Conservation (phyloP, 176 grass and related monocot genomes). For the Avena eriantha region DNA sequence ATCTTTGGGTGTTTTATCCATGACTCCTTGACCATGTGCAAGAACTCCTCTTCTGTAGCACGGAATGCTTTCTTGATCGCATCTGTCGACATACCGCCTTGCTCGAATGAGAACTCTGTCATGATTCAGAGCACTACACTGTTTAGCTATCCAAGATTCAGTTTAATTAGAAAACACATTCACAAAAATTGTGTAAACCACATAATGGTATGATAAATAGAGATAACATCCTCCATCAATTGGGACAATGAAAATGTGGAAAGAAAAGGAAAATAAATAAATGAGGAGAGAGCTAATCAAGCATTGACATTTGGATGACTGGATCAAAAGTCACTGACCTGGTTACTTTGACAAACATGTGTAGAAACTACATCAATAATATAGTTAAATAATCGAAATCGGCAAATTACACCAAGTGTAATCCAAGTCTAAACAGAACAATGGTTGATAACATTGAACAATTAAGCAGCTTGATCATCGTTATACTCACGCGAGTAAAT, state of each 20-base stretch:
- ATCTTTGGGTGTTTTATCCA: slow-evolving; percentile 35
- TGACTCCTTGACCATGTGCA: slow-evolving; percentile 29
- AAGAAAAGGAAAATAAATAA: neutral
- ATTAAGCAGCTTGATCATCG: no score
- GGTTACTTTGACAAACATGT: slow-evolving; percentile 23
- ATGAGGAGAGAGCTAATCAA: neutral
- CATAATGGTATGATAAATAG: neutral
- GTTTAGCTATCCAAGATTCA: neutral
- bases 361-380: slow-evolving; percentile 1
- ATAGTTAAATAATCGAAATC: neutral
- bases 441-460: no score
- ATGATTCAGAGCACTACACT: neutral
- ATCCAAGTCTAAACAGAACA: no score
- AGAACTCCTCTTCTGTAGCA: slow-evolving; percentile 46
- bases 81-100: slow-evolving; percentile 38
- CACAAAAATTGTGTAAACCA: neutral
- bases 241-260: neutral
- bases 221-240: neutral
- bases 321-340: neutral
- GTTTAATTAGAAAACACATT: neutral
- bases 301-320: neutral
- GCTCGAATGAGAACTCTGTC: slow-evolving; percentile 27
- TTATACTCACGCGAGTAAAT: neutral
- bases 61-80: slow-evolving; percentile 45
- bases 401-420: neutral